phyloP scores from a whole-genome alignment of 2,329 filamentous ascomycete species.

The Monosporascus sp. region DNA sequence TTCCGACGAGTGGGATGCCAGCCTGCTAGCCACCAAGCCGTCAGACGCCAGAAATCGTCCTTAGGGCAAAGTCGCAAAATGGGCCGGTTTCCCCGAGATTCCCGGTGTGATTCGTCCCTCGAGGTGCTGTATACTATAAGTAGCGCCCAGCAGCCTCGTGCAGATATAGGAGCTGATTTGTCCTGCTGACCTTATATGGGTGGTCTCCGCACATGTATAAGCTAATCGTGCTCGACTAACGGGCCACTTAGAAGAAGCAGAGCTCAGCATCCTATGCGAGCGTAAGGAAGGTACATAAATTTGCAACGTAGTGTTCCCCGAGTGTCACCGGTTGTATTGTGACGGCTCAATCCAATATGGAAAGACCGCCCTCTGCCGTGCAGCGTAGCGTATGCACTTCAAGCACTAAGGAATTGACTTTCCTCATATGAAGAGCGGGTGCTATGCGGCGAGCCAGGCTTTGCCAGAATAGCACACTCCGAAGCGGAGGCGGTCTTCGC shows the following conservation, averaged over 20 bases:
- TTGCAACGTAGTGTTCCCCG: constrained; percentile 15
- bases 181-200: constrained; percentile 21
- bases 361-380: neutral
- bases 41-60: too few species aligned
- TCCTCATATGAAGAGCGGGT: neutral
- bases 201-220: constrained; percentile 14
- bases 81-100: neutral
- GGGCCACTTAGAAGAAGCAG: constrained; percentile 8
- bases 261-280: constrained; percentile 12
- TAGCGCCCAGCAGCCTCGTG: constrained; percentile 22
- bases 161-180: constrained; percentile 23
- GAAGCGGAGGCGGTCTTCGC: neutral
- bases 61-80: neutral
- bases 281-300: neutral
- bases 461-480: neutral
- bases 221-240: constrained; percentile 13
- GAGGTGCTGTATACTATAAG: constrained; percentile 11
- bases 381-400: neutral
- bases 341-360: neutral
- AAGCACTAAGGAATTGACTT: neutral
- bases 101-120: neutral
- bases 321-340: neutral
- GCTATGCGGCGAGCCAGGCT: neutral
- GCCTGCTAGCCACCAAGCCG: too few species aligned
- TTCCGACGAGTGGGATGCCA: too few species aligned